Percentiles rank a stretch among this genome's conserved stretches.
Evolutionary conservation across 495 filamentous ascomycete species (phyloP).

Genomic region (Penicillium mononematosum): DNA sequence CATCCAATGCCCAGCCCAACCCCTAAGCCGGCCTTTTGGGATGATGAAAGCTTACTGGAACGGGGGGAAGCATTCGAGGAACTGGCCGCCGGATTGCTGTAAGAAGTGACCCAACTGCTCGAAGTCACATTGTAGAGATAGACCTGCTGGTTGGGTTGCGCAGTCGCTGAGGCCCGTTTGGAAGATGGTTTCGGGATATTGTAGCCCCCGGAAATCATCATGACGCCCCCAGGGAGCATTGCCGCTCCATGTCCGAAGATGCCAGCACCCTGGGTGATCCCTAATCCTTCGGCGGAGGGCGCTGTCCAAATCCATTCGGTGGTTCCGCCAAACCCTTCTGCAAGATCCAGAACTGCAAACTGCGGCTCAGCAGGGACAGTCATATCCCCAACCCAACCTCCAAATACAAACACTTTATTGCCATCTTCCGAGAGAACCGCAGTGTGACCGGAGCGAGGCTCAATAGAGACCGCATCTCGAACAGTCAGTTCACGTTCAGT

Average conservation of each 20-base stretch:
- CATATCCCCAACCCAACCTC: constrained; percentile 87
- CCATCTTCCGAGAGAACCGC: constrained; percentile 78
- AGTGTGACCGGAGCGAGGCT: constrained; percentile 83
- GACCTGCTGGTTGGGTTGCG: constrained; percentile 41
- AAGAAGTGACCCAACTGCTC: constrained; percentile 65
- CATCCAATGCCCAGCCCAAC: constrained; percentile 72
- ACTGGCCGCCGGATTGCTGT: constrained; percentile 54
- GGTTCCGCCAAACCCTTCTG: constrained; percentile 64
- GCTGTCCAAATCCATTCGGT: constrained; percentile 71
- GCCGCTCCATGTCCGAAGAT: constrained; percentile 83
- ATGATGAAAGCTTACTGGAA: constrained; percentile 26
- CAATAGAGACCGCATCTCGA: constrained; percentile 46
- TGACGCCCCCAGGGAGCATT: constrained; percentile 79
- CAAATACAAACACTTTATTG: constrained; percentile 68
- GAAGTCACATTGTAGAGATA: constrained; percentile 81
- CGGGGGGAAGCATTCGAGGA: neutral
- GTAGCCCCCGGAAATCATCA: constrained; percentile 88
- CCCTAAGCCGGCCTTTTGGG: constrained; percentile 65
- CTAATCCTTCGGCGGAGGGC: constrained; percentile 30
- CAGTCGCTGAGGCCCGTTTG: constrained; percentile 38
- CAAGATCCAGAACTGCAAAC: constrained; percentile 70
- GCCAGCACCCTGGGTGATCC: constrained; percentile 52
- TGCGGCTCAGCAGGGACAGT: constrained; percentile 74
- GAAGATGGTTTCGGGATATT: constrained; percentile 54
- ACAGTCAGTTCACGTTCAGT: constrained; percentile 56